phyloP scores from a whole-genome alignment of 2,329 filamentous ascomycete genomes.

The Fusarium tuaranense region DNA sequence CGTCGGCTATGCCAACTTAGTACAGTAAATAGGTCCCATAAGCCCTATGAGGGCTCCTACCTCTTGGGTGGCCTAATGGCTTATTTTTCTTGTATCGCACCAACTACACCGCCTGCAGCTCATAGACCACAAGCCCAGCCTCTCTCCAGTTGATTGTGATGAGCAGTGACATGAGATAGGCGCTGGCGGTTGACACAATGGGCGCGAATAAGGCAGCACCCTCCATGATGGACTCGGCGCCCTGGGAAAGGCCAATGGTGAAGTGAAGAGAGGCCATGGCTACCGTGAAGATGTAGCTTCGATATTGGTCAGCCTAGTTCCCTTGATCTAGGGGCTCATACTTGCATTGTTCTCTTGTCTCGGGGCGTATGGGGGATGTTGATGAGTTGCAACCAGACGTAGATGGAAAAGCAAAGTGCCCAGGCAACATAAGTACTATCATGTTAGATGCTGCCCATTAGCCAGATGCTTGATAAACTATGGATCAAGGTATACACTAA shows the following conservation, averaged over 20 bases:
- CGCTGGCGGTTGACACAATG: neutral
- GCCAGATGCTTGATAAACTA: neutral
- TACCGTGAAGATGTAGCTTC: neutral
- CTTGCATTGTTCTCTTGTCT: neutral
- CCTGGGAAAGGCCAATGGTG: neutral
- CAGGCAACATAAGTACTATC: neutral
- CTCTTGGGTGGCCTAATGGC: too few relatives aligned
- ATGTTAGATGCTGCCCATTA: neutral
- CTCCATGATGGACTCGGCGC: neutral
- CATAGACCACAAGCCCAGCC: neutral
- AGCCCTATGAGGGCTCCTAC: too few relatives aligned
- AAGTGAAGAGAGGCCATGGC: neutral
- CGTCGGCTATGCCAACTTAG: neutral
- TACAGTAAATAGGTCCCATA: too few relatives aligned
- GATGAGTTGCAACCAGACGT: neutral
- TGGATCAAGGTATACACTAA: neutral
- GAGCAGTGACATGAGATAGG: neutral
- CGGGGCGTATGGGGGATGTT: neutral
- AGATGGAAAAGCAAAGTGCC: neutral
- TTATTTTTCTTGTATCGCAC: too few relatives aligned
- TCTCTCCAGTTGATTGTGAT: neutral
- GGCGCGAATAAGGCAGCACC: neutral
- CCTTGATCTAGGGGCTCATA: rapidly evolving
- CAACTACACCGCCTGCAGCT: neutral
- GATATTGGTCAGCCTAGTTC: neutral